Evolutionary conservation across 2,329 filamentous ascomycete genomes (phyloP), one percentile per base, ranked within the genome.

Genomic region (Stachybotrys elegans): DNA sequence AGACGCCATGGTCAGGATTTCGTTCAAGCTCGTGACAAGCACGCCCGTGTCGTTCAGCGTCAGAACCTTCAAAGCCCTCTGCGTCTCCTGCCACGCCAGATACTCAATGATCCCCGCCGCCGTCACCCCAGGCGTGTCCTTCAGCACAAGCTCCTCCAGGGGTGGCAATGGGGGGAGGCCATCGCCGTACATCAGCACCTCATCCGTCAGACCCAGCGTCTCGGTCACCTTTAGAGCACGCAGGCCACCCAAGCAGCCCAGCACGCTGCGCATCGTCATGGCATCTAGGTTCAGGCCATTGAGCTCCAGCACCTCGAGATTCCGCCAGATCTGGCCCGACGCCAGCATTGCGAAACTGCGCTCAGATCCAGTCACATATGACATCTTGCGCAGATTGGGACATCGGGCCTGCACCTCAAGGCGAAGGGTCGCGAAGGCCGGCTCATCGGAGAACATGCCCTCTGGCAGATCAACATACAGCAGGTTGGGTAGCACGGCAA

Each of bases 401-500:
- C 92, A 96, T 41, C 88, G 77, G 19, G 82, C 84, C 68, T 95
- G 86, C 20, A 96, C 73, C 64, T 95, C 91, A 54, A 93, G 80
- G 49, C 88, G 83, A 52, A 97, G 71, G 1, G 86, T 82, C 43
- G 84, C 70, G 56, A 86, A 94, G 22, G 79, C 76, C 4, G 81
- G 70, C 49, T 96, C 91, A 57, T 93, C 91, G 42, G 78, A 81
- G 67, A 84, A 96, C 62, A 95, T 80, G 40, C 89, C 91, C 52
- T 93, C 86, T 5, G 92, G 92, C 7, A 97, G 76, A 65, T 97
- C 92, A 52, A 95, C 84, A 62, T 93, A 96, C 61, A 81, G 84
- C 36, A 97, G 72, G 57, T 92, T 90, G 22, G 89, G 88, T 35
- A 92, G 75, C 20, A 91, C 86, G 29, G 89, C 88, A 39, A 96